Evolutionary conservation across 108 stramenopile species (phyloP).

Genomic region (Conticribra guillardii): DNA sequence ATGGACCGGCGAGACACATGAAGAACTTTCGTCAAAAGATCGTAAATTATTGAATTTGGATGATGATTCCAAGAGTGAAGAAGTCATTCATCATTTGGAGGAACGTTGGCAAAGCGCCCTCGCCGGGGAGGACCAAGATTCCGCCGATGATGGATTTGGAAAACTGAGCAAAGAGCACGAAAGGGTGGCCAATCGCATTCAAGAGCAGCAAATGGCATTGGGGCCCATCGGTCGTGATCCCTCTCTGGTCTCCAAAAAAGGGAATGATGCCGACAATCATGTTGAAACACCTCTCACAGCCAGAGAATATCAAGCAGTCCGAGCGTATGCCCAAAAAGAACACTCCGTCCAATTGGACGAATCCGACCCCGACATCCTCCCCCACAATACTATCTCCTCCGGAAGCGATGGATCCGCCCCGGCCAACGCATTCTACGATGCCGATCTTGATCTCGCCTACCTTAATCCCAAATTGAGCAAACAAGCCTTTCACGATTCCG

Average conservation of each 20-base stretch:
- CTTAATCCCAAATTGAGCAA: conserved; percentile 31
- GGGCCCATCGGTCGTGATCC: conserved; percentile 72
- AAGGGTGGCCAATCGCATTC: conserved; percentile 64
- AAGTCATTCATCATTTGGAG: conserved; percentile 21
- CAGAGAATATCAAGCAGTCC: conserved; percentile 65
- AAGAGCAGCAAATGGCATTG: conserved; percentile 67
- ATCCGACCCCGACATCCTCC: conserved; percentile 48
- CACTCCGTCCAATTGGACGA: conserved; percentile 54
- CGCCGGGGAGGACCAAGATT: background rate
- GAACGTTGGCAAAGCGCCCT: conserved; percentile 27
- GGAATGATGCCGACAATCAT: too few species aligned
- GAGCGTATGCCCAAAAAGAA: conserved; percentile 58
- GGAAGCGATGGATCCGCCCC: background rate
- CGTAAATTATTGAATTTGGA: conserved; percentile 63
- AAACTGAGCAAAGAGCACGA: conserved; percentile 23
- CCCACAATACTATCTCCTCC: conserved; percentile 39
- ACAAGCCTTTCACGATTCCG: conserved; percentile 47
- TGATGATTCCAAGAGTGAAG: conserved; percentile 45
- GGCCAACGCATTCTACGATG: conserved; percentile 28
- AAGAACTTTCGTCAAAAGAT: conserved; percentile 60
- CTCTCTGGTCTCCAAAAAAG: conserved; percentile 49
- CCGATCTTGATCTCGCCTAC: conserved; percentile 54
- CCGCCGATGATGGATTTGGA: conserved; percentile 31
- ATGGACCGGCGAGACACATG: conserved; percentile 69
- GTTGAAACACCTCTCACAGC: conserved; percentile 59